Percentiles rank a stretch among this genome's conserved stretches.
These are phyloP conservation scores for Cryptosporidium ubiquitum DNA, from an alignment of 169 alveolate genomes.

Conservation along the genomic window DNA sequence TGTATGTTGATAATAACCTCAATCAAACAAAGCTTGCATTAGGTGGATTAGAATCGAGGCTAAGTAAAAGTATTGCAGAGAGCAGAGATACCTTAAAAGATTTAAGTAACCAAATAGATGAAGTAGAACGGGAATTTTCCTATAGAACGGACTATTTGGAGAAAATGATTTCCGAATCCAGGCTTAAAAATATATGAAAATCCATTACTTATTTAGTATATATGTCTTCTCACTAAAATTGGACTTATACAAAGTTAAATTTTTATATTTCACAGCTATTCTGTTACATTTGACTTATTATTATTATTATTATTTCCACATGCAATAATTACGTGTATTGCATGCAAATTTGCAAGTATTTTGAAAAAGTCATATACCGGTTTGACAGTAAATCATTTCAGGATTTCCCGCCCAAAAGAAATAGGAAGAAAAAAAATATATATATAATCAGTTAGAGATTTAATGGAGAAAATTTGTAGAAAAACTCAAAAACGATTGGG, in stretches of 20 bases:
- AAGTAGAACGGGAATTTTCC: constrained; percentile 23
- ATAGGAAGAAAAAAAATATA: not conserved
- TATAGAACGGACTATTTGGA: constrained; percentile 21
- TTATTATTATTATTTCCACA: not conserved
- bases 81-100: not conserved
- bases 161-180: constrained; percentile 8
- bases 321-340: not conserved
- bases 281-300: no score
- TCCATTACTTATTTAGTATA: not conserved
- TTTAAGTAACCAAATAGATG: constrained; percentile 10
- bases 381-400: not conserved
- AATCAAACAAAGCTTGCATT: not conserved
- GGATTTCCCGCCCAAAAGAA: not conserved
- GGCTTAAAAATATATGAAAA: not conserved
- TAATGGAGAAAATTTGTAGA: not conserved
- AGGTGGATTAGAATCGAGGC: not conserved
- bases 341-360: constrained; percentile 10
- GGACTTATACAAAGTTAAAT: not conserved
- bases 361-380: constrained; percentile 15
- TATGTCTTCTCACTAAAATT: not conserved
- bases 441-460: not conserved
- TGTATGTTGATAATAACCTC: constrained; percentile 11
- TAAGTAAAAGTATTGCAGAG: not conserved
- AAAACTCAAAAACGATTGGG: not conserved
- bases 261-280: no score